phyloP scores from a whole-genome alignment of 768 basidiomycete genomes.

The Naematelia encephala region DNA sequence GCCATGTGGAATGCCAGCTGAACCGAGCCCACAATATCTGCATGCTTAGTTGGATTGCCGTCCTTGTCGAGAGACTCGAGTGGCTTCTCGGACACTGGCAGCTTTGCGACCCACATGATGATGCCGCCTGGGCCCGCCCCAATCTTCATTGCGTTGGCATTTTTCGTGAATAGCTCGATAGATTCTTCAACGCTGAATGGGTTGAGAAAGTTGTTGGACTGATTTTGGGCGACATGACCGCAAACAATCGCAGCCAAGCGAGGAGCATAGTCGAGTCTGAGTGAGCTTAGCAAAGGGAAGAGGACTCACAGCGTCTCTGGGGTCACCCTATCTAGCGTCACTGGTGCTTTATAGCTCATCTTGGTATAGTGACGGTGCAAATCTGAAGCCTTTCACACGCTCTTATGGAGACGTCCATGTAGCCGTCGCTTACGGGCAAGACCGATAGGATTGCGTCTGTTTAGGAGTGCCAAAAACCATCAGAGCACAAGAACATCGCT shows the following conservation, averaged over 20 bases:
- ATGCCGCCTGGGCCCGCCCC: constrained; percentile 8
- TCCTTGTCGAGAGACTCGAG: constrained; percentile 5
- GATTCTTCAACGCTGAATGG: constrained; percentile 2
- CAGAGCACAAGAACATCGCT: too few species aligned
- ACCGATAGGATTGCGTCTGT: not conserved
- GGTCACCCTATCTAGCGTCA: constrained; percentile 4
- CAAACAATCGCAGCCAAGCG: constrained; percentile 8
- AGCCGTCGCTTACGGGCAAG: not conserved
- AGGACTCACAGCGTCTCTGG: constrained; percentile 11
- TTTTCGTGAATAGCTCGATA: constrained; percentile 11
- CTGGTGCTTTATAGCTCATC: not conserved
- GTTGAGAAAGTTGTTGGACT: constrained; percentile 4
- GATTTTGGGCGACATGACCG: not conserved
- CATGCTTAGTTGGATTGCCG: constrained; percentile 4
- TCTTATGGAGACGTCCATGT: not conserved
- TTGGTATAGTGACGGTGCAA: not conserved
- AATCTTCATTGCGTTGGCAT: not conserved
- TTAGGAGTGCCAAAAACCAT: too few species aligned
- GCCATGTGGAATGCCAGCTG: constrained; percentile 11
- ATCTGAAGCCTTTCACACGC: not conserved
- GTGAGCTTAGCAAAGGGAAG: not conserved
- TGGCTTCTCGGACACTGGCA: not conserved
- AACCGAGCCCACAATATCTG: constrained; percentile 9
- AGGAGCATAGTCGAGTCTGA: constrained; percentile 6
- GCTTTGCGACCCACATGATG: constrained; percentile 15